Conservation (phyloP, 2,329 filamentous ascomycete genomes). For the Ophiocordyceps polyrhachis-furcata region DNA sequence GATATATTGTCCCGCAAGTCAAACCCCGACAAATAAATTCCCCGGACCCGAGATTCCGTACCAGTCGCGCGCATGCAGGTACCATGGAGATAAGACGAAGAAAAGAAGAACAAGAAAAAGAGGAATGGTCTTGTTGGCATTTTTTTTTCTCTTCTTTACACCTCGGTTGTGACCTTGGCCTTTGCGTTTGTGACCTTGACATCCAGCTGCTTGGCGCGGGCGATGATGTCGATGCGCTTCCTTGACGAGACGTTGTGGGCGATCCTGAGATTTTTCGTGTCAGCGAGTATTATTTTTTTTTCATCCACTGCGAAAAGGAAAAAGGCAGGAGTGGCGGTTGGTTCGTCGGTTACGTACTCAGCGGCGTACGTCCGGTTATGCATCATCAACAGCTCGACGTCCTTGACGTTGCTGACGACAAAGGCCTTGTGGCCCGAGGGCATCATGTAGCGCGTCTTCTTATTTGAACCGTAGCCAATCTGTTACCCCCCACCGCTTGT, state of each 20-base stretch:
- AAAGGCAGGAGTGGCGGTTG: too few species aligned
- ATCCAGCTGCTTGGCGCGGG: constrained; percentile 91
- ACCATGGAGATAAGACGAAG: neutral
- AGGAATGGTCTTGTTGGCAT: neutral
- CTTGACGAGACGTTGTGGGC: constrained; percentile 93
- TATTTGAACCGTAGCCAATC: constrained; percentile 99
- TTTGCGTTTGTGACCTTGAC: constrained; percentile 99
- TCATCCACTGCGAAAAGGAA: neutral
- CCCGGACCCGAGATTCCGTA: neutral
- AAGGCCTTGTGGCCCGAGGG: constrained; percentile 99
- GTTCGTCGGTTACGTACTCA: constrained; percentile 89
- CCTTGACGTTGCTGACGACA: constrained; percentile 91
- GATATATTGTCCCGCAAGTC: too few species aligned
- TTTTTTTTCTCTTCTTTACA: constrained; percentile 25
- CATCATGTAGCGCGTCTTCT: constrained; percentile 98
- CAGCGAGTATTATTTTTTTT: too few species aligned
- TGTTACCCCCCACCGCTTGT: constrained; percentile 20
- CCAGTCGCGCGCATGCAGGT: neutral
- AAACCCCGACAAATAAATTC: neutral
- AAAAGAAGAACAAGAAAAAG: neutral
- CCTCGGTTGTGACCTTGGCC: constrained; percentile 96
- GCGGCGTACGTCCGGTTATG: constrained; percentile 99
- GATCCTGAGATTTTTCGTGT: constrained; percentile 42
- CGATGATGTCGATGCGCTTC: constrained; percentile 97
- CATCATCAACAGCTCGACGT: constrained; percentile 97